Evolutionary conservation across 805 yeast genomes (phyloP).

Genomic region (Monosporozyma solicola): DNA sequence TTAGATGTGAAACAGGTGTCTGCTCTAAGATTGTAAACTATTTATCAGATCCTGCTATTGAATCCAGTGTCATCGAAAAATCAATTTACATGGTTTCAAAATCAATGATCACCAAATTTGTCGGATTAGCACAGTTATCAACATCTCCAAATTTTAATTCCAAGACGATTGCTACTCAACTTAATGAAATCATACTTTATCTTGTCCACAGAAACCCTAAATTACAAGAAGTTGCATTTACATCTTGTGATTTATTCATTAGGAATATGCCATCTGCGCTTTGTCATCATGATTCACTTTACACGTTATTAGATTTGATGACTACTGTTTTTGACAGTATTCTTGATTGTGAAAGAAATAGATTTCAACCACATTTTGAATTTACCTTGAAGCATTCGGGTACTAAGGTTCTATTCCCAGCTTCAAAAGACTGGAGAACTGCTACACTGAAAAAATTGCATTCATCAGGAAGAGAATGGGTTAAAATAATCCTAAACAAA

Average conservation of each 20-base stretch:
- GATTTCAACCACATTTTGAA: slow-evolving; percentile 73
- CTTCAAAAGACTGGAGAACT: slow-evolving; percentile 78
- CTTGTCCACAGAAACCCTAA: slow-evolving; percentile 72
- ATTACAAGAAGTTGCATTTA: slow-evolving; percentile 72
- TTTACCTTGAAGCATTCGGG: slow-evolving; percentile 40
- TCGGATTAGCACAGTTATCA: slow-evolving; percentile 42
- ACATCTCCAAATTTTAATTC: slow-evolving; percentile 49
- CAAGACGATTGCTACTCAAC: slow-evolving; percentile 53
- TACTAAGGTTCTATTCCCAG: slow-evolving; percentile 32
- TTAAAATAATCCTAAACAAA: slow-evolving; percentile 43
- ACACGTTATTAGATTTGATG: slow-evolving; percentile 71
- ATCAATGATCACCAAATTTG: slow-evolving; percentile 48
- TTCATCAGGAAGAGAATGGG: slow-evolving; percentile 59
- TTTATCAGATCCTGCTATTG: slow-evolving; percentile 77
- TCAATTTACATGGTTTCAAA: slow-evolving; percentile 58
- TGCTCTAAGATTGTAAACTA: slow-evolving; percentile 71
- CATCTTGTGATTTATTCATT: slow-evolving; percentile 63
- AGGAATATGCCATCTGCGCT: slow-evolving; percentile 64
- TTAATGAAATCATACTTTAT: slow-evolving; percentile 54
- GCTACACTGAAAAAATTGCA: slow-evolving; percentile 54
- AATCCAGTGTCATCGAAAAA: slow-evolving; percentile 58
- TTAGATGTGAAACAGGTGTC: slow-evolving; percentile 72
- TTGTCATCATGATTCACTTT: slow-evolving; percentile 65
- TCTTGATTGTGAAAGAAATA: slow-evolving; percentile 73
- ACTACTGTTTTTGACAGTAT: slow-evolving; percentile 70